Conservation (phyloP, 2,329 filamentous ascomycete genomes). For the Monilinia aucupariae region DNA sequence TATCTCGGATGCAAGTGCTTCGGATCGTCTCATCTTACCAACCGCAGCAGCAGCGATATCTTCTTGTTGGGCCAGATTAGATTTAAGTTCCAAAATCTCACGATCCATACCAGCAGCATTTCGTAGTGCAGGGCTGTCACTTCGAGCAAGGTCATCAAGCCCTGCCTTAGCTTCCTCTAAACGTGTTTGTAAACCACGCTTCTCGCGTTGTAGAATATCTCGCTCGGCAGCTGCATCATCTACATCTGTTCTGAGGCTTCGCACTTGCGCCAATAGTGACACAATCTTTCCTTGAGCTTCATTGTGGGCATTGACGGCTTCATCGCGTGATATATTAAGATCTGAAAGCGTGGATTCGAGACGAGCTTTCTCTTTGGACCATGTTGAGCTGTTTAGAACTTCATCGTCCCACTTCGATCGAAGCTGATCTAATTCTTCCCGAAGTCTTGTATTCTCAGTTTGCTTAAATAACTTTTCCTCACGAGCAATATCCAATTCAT, state of each 20-base stretch:
- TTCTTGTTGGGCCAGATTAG: constrained; percentile 83
- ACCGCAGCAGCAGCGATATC: constrained; percentile 87
- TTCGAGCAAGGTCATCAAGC: constrained; percentile 79
- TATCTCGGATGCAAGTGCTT: constrained; percentile 79
- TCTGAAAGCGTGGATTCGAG: constrained; percentile 86
- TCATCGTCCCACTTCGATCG: constrained; percentile 98
- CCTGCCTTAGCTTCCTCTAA: constrained; percentile 82
- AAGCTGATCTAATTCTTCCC: constrained; percentile 93
- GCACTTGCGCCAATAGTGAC: constrained; percentile 81
- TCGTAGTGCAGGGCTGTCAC: constrained; percentile 80
- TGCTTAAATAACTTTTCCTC: constrained; percentile 84
- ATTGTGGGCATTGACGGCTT: constrained; percentile 87
- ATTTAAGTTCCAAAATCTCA: constrained; percentile 84
- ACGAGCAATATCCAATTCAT: constrained; percentile 87
- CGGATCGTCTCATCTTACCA: constrained; percentile 93
- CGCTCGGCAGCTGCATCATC: constrained; percentile 84
- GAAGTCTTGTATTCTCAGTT: constrained; percentile 76
- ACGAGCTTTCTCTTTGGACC: constrained; percentile 95
- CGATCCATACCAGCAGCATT: constrained; percentile 85
- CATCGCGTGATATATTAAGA: constrained; percentile 84
- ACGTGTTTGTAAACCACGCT: constrained; percentile 79
- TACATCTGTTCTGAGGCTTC: constrained; percentile 72
- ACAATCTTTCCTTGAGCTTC: constrained; percentile 93
- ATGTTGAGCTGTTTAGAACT: constrained; percentile 93
- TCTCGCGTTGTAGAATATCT: constrained; percentile 79